Evolutionary conservation across 192 early-diverging fungal species (phyloP).

Genomic region (Chytriomyces hyalinus): DNA sequence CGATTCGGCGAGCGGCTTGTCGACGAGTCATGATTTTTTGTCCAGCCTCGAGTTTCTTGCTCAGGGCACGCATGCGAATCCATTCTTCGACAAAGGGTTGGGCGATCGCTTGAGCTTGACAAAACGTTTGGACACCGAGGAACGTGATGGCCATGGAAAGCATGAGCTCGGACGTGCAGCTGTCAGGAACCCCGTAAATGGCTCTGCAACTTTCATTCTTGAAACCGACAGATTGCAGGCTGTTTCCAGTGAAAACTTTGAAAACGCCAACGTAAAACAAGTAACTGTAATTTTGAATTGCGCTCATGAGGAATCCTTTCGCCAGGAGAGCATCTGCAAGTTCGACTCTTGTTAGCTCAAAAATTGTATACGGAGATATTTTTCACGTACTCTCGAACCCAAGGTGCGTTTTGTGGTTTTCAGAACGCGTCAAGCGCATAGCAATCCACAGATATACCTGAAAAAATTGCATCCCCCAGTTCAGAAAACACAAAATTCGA

Average conservation of each 20-base stretch:
- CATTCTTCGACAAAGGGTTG: conserved; percentile 44
- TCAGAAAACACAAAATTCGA: background rate
- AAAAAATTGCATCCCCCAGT: background rate
- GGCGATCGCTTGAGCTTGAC: conserved; percentile 54
- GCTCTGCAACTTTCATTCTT: conserved; percentile 18
- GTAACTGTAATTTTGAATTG: conserved; percentile 67
- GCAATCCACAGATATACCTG: conserved; percentile 22
- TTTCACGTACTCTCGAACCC: conserved; percentile 27
- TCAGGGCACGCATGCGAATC: background rate
- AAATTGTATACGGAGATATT: background rate
- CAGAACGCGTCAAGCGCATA: conserved; percentile 30
- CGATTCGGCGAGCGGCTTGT: conserved; percentile 3
- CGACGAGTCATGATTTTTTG: background rate
- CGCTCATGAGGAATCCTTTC: conserved; percentile 65
- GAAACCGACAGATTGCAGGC: conserved; percentile 13
- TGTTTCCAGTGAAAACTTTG: conserved; percentile 44
- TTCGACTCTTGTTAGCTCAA: conserved; percentile 2
- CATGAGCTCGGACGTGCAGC: conserved; percentile 61
- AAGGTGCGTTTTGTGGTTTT: conserved; percentile 44
- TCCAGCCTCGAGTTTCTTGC: background rate
- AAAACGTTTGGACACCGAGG: conserved; percentile 60
- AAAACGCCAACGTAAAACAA: conserved; percentile 66
- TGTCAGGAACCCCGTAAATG: background rate
- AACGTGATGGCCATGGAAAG: conserved; percentile 68
- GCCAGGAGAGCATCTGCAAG: conserved; percentile 48